These are phyloP conservation scores for Debaryomycetaceae sp. DNA, from an alignment of 1,139 yeast species.

Conservation along the genomic window DNA sequence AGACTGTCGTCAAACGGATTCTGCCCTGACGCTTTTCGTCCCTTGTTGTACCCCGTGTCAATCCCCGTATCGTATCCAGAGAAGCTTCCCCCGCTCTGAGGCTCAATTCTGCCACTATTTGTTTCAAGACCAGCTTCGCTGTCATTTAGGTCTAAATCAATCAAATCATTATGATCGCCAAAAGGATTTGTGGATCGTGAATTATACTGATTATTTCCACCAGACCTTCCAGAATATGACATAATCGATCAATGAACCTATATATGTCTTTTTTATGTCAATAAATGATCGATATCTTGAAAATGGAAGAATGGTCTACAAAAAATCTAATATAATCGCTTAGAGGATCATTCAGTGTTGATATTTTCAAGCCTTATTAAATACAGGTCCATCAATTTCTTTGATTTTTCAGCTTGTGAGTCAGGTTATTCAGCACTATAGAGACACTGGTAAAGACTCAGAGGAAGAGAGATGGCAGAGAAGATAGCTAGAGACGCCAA, in stretches of 20 bases:
- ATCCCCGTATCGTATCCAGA: not conserved
- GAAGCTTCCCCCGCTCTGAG: not conserved
- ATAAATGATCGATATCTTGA: not conserved
- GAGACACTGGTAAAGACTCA: no score
- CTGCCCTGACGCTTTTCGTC: slow-evolving; percentile 6
- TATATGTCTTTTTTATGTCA: not conserved
- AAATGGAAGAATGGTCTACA: not conserved
- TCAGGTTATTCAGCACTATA: no score
- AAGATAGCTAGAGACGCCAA: slow-evolving; percentile 77
- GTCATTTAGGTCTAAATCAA: slow-evolving; percentile 26
- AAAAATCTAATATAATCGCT: no score
- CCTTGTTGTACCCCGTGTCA: not conserved
- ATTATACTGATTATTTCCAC: not conserved
- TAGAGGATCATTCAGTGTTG: not conserved
- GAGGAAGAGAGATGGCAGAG: slow-evolving; percentile 47
- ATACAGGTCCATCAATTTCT: not conserved
- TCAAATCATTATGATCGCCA: slow-evolving; percentile 23
- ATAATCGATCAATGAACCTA: not conserved
- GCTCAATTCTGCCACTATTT: not conserved
- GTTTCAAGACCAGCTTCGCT: not conserved
- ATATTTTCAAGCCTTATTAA: not conserved
- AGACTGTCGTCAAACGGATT: slow-evolving; percentile 40
- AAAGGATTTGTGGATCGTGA: slow-evolving; percentile 16
- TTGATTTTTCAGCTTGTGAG: not conserved
- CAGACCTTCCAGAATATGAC: not conserved